Base-by-base conservation (phyloP, 768 basidiomycete genomes). In the Suillus subaureus region DNA sequence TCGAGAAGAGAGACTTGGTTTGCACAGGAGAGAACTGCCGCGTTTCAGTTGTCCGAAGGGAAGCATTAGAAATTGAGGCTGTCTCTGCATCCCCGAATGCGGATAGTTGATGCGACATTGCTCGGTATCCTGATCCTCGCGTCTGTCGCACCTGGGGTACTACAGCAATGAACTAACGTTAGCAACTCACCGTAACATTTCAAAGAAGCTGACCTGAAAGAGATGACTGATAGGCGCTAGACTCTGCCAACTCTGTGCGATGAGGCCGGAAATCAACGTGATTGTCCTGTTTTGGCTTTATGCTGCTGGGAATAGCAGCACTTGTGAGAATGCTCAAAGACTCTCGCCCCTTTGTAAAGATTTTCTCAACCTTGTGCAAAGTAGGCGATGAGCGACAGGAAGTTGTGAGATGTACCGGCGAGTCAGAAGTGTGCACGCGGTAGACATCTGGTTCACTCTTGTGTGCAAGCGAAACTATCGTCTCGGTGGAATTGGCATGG, bases 361-460 rank as follows among this genome's bases (percentile, higher is more conserved):
- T 70, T 56, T 74, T 77, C 58, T 76, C 79, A 18, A 77, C 76
- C 69, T 75, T 77, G 66, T 77, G 71, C 56, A 74, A 69, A 0
- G 77, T 68, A 12, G 66, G 68, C 12, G 73, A 69, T 23, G 71
- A 71, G n/a, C 75, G 77, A 6, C 61, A n/a, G 1, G 62, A 54
- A n/a, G 65, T 1, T 6, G 23, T 18, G 45, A 40, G 16, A 60
- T 28, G 23, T 21, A 28, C 26, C 6, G 58, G 26, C 28, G 21
- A 6, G 12, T 33, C 31, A 33, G 39, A 26, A 28, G 26, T 40
- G 3, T 13, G n/a, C n/a, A n/a, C n/a, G n/a, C n/a, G 37, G 23
- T 40, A 21, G 23, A 60, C 18, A 21, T 60, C 58, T 5, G 58
- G 58, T 21, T 60, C 58, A 42, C 58, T 60, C 13, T 7, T 18